A percentile compares a stretch with the other conserved stretches of the same genome.
These are phyloP conservation scores for Botryotinia calthae DNA, from an alignment of 2,329 filamentous ascomycete species.

Conservation along the genomic window DNA sequence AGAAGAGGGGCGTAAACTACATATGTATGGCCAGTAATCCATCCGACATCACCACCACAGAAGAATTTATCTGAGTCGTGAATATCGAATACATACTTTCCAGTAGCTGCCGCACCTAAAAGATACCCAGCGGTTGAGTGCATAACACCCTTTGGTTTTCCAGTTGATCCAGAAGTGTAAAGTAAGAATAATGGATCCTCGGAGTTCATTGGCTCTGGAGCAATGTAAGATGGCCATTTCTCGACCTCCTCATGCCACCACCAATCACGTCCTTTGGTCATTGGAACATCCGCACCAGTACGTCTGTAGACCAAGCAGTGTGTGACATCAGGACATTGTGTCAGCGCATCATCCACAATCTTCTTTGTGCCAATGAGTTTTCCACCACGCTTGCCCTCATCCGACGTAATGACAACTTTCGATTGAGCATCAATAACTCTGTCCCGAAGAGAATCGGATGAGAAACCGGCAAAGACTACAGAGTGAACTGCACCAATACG, in stretches of 20 bases:
- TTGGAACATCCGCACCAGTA: constrained; percentile 88
- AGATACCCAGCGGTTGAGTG: constrained; percentile 95
- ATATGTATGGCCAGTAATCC: constrained; percentile 99
- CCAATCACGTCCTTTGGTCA: constrained; percentile 81
- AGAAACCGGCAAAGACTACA: constrained; percentile 97
- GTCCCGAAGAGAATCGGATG: constrained; percentile 90
- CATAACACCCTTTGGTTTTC: constrained; percentile 98
- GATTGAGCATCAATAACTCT: constrained; percentile 87
- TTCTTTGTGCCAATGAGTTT: constrained; percentile 98
- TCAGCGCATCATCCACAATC: constrained; percentile 96
- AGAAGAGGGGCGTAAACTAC: constrained; percentile 95
- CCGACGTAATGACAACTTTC: constrained; percentile 93
- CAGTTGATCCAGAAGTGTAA: constrained; percentile 96
- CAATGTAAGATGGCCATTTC: constrained; percentile 91
- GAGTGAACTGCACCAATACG: constrained; percentile 96
- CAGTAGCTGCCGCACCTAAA: constrained; percentile 87
- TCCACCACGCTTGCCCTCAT: constrained; percentile 96
- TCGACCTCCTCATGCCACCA: constrained; percentile 99
- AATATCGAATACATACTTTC: constrained; percentile 99
- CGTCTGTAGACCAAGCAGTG: constrained; percentile 91
- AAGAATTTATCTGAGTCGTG: constrained; percentile 93
- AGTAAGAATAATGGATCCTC: constrained; percentile 97
- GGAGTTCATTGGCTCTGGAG: constrained; percentile 83
- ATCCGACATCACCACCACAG: constrained; percentile 96
- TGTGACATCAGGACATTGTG: constrained; percentile 86